Base-by-base conservation (phyloP, 208 protist species). In the Crithidia bombi region DNA sequence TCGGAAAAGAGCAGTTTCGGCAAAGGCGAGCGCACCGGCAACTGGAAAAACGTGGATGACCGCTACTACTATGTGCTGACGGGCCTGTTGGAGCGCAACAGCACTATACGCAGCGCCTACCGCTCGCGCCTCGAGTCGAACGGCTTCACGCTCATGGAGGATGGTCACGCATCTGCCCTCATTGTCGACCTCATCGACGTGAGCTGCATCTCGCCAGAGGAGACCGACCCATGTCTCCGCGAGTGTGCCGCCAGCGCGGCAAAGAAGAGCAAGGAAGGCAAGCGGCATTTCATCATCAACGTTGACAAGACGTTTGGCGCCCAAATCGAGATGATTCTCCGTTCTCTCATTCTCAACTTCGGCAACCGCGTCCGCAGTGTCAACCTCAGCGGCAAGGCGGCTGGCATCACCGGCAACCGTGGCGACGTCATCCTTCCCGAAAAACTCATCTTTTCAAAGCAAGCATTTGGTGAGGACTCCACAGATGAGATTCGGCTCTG, bases 301-400 rank as follows among this genome's bases (percentile, higher is more conserved):
- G 78, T 94, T 23, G 91, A 94, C 83, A 91, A 92, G 55, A 87
- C 87, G 17, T 96, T 96, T 69, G 89, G 87, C 10, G 78, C 83
- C 2, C 91, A 96, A 54, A 89, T 93, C 55, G 84, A 93, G 65
- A 77, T 71, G 12, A 72, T 94, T 41, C 51, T 94, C 28, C 79
- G 87, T 23, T 81, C 71, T 14, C 69, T 94, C 30, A 59, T 93
- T 46, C 83, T 94, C 25, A 82, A 75, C 19, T 94, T 96, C 70
- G 86, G 89, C 28, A 80, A 86, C 35, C 74, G 80, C 44, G 84
- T 96, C 44, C 78, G 77, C 38, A 91, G 85, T 33, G 87, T 94
- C 23, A 94, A 93, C 78, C 51, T 96, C 19, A 82, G 72, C 3
- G 87, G 89, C 25, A 92, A 92, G 62, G 85, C 82, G 3, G 85